Evolutionary conservation across 192 early-diverging fungal species (phyloP).

Genomic region (Backusella macrospora): DNA sequence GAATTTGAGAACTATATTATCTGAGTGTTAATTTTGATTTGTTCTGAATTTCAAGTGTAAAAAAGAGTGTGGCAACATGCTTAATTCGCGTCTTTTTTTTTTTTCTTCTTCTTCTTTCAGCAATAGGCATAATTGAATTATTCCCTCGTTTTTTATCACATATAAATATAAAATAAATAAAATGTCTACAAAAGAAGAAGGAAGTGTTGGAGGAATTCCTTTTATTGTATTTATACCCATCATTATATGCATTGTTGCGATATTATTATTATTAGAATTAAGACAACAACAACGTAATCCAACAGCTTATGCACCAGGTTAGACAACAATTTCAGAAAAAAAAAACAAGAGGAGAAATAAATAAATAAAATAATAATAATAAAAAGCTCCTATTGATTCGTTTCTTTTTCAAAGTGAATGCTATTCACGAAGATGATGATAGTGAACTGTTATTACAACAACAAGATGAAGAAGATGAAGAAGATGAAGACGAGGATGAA

Average conservation of each 20-base stretch:
- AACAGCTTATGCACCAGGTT: neutral
- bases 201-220: neutral
- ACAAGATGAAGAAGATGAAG: neutral
- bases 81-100: no score
- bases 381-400: neutral
- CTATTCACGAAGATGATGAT: neutral
- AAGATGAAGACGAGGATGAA: neutral
- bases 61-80: no score
- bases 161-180: no score
- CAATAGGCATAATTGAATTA: no score
- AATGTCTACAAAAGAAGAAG: no score
- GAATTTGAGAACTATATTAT: no score
- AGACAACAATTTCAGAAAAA: neutral
- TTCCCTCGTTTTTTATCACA: no score
- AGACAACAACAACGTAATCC: constrained; percentile 3
- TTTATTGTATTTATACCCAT: constrained; percentile 28
- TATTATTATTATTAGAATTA: constrained; percentile 1
- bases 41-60: no score
- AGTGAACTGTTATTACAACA: neutral
- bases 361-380: neutral
- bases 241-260: constrained; percentile 17
- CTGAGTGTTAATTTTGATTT: no score
- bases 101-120: no score
- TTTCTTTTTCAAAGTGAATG: neutral
- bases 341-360: neutral